These are phyloP conservation scores for Saccharomyces hybrid DNA, from an alignment of 1,139 yeast genomes.

Conservation along the genomic window DNA sequence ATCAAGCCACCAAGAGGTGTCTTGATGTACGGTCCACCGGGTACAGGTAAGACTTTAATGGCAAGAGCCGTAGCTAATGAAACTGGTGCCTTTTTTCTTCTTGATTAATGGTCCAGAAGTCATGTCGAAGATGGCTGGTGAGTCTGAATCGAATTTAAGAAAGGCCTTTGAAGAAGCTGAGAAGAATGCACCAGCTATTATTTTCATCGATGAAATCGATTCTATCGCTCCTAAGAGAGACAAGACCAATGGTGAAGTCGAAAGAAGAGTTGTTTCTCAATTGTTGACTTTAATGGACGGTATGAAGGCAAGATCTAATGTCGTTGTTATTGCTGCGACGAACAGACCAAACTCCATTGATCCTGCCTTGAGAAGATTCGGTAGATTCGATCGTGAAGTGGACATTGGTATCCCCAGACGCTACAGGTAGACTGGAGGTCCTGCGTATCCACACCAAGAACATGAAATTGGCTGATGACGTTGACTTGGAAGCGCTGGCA, in stretches of 20 bases:
- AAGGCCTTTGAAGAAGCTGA: slow-evolving; percentile 99
- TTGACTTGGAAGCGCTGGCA: slow-evolving; percentile 87
- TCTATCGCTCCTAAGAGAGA: slow-evolving; percentile 99
- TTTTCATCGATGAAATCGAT: slow-evolving; percentile 96
- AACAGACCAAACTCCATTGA: slow-evolving; percentile 98
- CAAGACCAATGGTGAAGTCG: slow-evolving; percentile 98
- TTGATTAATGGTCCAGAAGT: slow-evolving; percentile 99
- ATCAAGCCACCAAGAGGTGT: slow-evolving; percentile 97
- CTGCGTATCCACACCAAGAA: slow-evolving; percentile 90
- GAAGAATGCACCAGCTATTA: slow-evolving; percentile 94
- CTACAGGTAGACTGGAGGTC: slow-evolving; percentile 95
- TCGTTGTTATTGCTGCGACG: slow-evolving; percentile 91
- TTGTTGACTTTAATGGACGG: slow-evolving; percentile 97
- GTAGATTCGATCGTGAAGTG: slow-evolving; percentile 98
- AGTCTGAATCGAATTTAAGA: slow-evolving; percentile 92
- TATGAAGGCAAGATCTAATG: slow-evolving; percentile 96
- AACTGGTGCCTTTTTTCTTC: slow-evolving; percentile 97
- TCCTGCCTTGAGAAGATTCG: slow-evolving; percentile 96
- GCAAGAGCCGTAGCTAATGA: slow-evolving; percentile 99
- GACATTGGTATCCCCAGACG: slow-evolving; percentile 98
- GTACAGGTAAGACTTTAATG: slow-evolving; percentile 49
- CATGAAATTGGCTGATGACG: slow-evolving; percentile 93
- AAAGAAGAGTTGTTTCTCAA: slow-evolving; percentile 96
- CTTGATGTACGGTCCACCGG: slow-evolving; percentile 96
- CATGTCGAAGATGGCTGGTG: slow-evolving; percentile 99